Evolutionary conservation across 2,329 filamentous ascomycete species (phyloP), one percentile per base, ranked within the genome.

Genomic region (Fusarium protoensiforme): DNA sequence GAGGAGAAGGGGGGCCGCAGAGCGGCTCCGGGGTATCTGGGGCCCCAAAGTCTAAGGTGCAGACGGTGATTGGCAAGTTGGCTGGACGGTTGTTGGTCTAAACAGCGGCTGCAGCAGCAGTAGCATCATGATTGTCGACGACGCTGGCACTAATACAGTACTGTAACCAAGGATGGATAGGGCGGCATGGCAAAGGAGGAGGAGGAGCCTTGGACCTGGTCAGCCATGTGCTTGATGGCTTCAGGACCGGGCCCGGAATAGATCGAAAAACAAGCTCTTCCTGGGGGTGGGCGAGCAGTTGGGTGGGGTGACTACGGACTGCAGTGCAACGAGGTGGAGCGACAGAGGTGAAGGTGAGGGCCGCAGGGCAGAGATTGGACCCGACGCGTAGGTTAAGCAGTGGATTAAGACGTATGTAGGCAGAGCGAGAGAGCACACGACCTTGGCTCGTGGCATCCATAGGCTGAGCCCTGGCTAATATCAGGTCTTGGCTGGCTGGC

Each of bases 11-110:
- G 61, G 51, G 64, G 62, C 63, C 67, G 57, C 53, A 58, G 67
- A 70, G 73, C 75, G 74, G 75, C 72, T 77, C 75, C 75, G 75
- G 68, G 60, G 56, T 53, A 43, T 61, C 57, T 53, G 43, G 43
- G 54, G 43, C 41, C 41, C 33, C 16, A 33, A 61, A 29, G 41
- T 54, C 27, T 11, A 5, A 39, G 63, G 24, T 41, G 31, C 7
- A 51, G 18, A 33, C 33, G 35, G 39, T 38, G 29, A 59, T 59
- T 56, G 48, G 51, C 22, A 65, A 61, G 59, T 29, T 59, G 22
- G 31, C 9, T 67, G 35, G 53, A 61, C n/a, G 35, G 56, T 39
- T 16, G 33, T 41, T 65, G 56, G 53, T 24, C 33, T 51, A 51
- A 51, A 18, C 46, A 51, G 46, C 46, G 46, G 46, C 24, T 41